These are phyloP conservation scores for Blumeriella jaapii DNA, from an alignment of 2,329 filamentous ascomycete genomes.

Conservation along the genomic window DNA sequence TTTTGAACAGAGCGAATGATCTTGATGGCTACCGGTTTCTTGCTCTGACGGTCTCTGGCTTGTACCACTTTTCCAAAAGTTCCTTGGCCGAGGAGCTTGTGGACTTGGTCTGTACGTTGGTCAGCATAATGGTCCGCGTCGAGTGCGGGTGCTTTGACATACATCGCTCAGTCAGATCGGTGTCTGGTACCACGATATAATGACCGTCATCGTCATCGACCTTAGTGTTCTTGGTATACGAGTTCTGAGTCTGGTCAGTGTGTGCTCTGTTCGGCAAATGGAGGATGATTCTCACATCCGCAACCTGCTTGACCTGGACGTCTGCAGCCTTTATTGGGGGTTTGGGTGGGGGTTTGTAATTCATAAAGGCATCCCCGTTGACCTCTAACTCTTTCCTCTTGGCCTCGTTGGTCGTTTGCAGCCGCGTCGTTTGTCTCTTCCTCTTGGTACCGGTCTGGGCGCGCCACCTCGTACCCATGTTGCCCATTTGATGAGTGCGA, in stretches of 20 bases:
- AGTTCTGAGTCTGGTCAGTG: conserved; percentile 24
- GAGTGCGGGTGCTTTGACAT: conserved; percentile 35
- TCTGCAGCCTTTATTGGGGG: conserved; percentile 85
- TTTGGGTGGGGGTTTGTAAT: conserved; percentile 76
- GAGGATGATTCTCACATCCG: conserved; percentile 45
- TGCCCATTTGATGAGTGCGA: conserved; percentile 50
- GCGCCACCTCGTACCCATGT: conserved; percentile 55
- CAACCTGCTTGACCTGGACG: conserved; percentile 50
- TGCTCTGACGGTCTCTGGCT: conserved; percentile 67
- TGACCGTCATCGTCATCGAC: conserved; percentile 96
- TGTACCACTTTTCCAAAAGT: conserved; percentile 98
- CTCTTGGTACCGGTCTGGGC: conserved; percentile 71
- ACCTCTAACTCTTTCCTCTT: conserved; percentile 65
- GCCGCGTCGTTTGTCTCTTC: conserved; percentile 65
- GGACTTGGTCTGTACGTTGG: conserved; percentile 59
- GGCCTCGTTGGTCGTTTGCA: conserved; percentile 71
- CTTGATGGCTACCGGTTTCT: conserved; percentile 80
- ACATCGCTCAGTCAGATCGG: conserved; percentile 83
- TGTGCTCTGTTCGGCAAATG: background rate
- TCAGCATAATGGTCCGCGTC: too few species aligned
- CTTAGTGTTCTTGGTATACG: conserved; percentile 50
- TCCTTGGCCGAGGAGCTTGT: conserved; percentile 84
- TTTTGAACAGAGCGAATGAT: conserved; percentile 98
- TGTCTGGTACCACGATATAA: conserved; percentile 85
- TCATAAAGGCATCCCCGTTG: conserved; percentile 58